Conservation (phyloP, 2,329 filamentous ascomycete genomes). For the Aspergillus sp. region DNA sequence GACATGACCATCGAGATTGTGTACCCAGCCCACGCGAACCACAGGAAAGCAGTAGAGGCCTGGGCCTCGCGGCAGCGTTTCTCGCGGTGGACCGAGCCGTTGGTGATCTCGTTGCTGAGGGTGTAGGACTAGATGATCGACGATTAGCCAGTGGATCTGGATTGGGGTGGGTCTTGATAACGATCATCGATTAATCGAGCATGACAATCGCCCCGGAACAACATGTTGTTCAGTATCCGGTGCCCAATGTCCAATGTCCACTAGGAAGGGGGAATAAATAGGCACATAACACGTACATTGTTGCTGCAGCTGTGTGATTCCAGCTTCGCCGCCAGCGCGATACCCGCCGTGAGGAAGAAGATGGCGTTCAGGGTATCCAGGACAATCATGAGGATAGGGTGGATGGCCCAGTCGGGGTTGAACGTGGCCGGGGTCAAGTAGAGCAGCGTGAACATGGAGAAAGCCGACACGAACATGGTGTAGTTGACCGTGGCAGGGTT, state of each 20-base stretch:
- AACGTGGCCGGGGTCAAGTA: constrained; percentile 48
- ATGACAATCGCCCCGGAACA: neutral
- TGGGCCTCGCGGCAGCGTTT: constrained; percentile 54
- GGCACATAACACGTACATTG: constrained; percentile 33
- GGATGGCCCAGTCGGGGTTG: constrained; percentile 39
- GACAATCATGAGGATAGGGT: constrained; percentile 44
- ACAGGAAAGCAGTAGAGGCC: constrained; percentile 52
- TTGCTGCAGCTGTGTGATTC: constrained; percentile 47
- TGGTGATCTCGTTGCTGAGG: constrained; percentile 46
- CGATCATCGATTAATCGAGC: neutral
- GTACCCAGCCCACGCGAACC: constrained; percentile 50
- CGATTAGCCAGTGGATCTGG: constrained; percentile 13
- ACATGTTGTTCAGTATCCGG: neutral
- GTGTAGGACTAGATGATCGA: constrained; percentile 37
- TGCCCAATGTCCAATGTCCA: too few species aligned
- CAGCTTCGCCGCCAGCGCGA: constrained; percentile 50
- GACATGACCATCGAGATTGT: constrained; percentile 43
- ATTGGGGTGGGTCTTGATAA: constrained; percentile 1
- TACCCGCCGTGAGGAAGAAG: constrained; percentile 49
- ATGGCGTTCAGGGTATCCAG: constrained; percentile 49
- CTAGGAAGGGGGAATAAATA: too few species aligned
- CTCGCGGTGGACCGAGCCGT: constrained; percentile 34
- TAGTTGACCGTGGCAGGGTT: constrained; percentile 60
- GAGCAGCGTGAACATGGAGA: constrained; percentile 49
- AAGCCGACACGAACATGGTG: constrained; percentile 49